phyloP scores from a whole-genome alignment of 371 early-diverging fungal genomes.

The Apophysomyces variabilis region DNA sequence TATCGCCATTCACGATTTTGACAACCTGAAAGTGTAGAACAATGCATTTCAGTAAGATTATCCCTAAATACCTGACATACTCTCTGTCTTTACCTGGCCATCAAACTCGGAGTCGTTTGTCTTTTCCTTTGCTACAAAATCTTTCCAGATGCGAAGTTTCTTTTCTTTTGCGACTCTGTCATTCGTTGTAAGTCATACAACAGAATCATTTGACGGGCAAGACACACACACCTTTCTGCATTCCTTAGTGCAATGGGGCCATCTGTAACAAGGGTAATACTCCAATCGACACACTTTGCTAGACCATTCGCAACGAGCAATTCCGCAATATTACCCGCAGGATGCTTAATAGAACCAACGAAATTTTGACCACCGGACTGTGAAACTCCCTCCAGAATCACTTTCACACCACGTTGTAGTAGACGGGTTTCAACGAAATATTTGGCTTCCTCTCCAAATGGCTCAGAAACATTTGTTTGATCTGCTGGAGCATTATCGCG shows the following conservation, averaged over 20 bases:
- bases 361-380: conserved; percentile 70
- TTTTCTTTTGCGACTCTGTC: conserved; percentile 67
- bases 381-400: conserved; percentile 75
- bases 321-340: conserved; percentile 93
- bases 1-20: conserved; percentile 84
- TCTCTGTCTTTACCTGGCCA: conserved; percentile 38
- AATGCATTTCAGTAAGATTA: too few relatives aligned
- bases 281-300: conserved; percentile 92
- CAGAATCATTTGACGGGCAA: background rate
- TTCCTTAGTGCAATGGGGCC: conserved; percentile 74
- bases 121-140: conserved; percentile 48
- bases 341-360: conserved; percentile 80
- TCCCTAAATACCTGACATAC: too few relatives aligned
- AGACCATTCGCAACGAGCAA: conserved; percentile 80
- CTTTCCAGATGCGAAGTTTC: conserved; percentile 84
- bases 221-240: conserved; percentile 65
- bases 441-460: conserved; percentile 92
- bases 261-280: conserved; percentile 77
- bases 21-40: conserved; percentile 43
- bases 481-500: conserved; percentile 66
- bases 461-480: conserved; percentile 74
- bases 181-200: background rate
- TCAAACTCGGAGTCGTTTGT: conserved; percentile 62
- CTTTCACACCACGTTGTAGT: conserved; percentile 88
- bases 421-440: conserved; percentile 90